Evolutionary conservation across 257 asterid genomes (phyloP), one percentile per base, ranked within the genome.

Genomic region (Solanum rostratum): DNA sequence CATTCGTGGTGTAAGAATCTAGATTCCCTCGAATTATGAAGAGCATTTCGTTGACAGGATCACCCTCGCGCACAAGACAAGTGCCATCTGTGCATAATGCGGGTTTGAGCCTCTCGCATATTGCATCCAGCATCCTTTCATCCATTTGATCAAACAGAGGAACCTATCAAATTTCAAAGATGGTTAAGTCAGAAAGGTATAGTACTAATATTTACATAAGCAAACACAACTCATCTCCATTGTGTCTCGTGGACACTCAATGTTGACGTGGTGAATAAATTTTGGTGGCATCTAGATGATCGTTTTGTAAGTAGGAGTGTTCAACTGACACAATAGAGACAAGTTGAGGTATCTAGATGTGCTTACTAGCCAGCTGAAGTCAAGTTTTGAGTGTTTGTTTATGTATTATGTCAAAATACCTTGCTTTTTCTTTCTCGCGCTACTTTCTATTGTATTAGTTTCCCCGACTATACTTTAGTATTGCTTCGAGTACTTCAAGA

Each of bases 141-240:
- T 96, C 99, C 99, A 96, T 96, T 88, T 93, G 98, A 88, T 96
- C 98, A 46, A 96, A 96, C 79, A 96, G 84, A 0, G 99, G 99
- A n/a, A 96, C 99, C 98, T 95, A 87, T 83, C 80, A 63, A 15
- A 76, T 10, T 43, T 12, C 9, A 18, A 11, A 0, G 10, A 22
- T 5, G 76, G 55, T 41, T 33, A 27, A 57, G 29, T 81, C 60
- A n/a, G 78, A 62, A 0, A 62, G 20, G 33, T 52, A 7, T n/a
- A 12, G 6, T 10, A 3, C 39, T 57, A 53, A 27, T 3, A 19
- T 71, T 22, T 1, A 50, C 74, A 55, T 8, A 22, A n/a, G 0
- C 7, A 57, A 5, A 57, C 30, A 10, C 6, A 57, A 57, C 65
- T n/a, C 65, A 8, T 57, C 65, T 15, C 15, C 1, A 2, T 2